These are phyloP conservation scores for Penicillium ochrochloron DNA, from an alignment of 495 filamentous ascomycete genomes.

Conservation along the genomic window DNA sequence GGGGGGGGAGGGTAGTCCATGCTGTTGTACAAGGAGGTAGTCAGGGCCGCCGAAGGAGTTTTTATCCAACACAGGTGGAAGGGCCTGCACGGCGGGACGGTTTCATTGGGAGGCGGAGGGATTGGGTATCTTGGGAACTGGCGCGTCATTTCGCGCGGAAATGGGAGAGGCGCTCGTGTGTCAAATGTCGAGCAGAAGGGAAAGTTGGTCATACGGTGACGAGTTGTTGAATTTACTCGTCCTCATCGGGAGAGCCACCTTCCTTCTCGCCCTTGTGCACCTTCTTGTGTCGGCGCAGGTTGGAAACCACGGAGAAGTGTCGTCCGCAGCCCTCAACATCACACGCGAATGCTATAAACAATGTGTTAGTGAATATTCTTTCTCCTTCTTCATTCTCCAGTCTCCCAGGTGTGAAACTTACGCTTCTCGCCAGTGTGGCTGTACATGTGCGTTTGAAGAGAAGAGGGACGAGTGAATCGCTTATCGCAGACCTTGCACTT, in stretches of 20 bases:
- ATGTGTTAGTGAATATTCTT: constrained; percentile 40
- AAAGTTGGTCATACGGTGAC: constrained; percentile 19
- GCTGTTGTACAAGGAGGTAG: constrained; percentile 49
- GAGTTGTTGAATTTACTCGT: constrained; percentile 41
- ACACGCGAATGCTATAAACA: constrained; percentile 77
- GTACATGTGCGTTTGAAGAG: constrained; percentile 97
- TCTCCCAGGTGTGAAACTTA: constrained; percentile 56
- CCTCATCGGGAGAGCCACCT: constrained; percentile 47
- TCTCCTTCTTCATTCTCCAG: not conserved
- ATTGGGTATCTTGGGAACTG: constrained; percentile 19
- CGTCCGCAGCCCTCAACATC: constrained; percentile 95
- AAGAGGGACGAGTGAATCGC: constrained; percentile 95
- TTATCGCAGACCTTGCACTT: constrained; percentile 99
- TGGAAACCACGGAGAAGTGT: constrained; percentile 97
- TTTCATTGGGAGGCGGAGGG: constrained; percentile 10
- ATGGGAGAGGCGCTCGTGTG: constrained; percentile 20
- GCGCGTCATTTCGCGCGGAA: constrained; percentile 8
- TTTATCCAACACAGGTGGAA: constrained; percentile 26
- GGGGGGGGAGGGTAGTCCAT: constrained; percentile 29
- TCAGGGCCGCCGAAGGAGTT: constrained; percentile 10
- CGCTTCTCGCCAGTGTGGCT: constrained; percentile 99
- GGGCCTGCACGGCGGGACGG: constrained; percentile 4
- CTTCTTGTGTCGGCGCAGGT: constrained; percentile 92
- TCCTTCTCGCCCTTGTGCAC: constrained; percentile 87
- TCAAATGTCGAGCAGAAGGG: constrained; percentile 19